A percentile compares a stretch with the other conserved stretches of the same genome.
phyloP scores from a whole-genome alignment of 192 early-diverging fungal species.

The Dissophora ornata region DNA sequence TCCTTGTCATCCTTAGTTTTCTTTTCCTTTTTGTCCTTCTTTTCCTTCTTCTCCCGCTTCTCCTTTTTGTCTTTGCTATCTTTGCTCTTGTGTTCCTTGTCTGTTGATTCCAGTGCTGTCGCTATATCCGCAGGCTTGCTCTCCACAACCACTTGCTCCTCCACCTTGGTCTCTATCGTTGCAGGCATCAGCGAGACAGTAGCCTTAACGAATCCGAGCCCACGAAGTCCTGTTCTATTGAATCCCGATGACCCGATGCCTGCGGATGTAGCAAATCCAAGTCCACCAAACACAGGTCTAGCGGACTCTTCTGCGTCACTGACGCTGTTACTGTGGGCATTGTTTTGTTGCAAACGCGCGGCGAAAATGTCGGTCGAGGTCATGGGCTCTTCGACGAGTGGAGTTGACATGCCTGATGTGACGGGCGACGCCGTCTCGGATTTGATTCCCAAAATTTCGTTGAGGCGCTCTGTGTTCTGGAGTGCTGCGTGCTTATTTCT shows the following conservation, averaged over 20 bases:
- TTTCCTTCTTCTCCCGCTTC: conserved; percentile 22
- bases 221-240: conserved; percentile 36
- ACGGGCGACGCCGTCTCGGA: conserved; percentile 44
- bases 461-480: conserved; percentile 57
- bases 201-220: conserved; percentile 50
- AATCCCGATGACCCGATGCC: conserved; percentile 44
- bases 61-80: conserved; percentile 27
- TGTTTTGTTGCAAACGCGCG: conserved; percentile 42
- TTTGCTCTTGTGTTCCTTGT: conserved; percentile 26
- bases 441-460: conserved; percentile 68
- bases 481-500: conserved; percentile 61
- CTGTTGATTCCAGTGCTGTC: conserved; percentile 1
- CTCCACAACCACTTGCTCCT: conserved; percentile 23
- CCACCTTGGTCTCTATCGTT: conserved; percentile 47
- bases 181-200: conserved; percentile 50
- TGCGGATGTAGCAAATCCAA: conserved; percentile 37
- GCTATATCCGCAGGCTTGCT: not conserved
- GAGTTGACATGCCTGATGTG: conserved; percentile 50
- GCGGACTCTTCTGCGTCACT: conserved; percentile 24
- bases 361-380: conserved; percentile 48
- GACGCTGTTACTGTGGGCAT: not conserved
- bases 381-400: conserved; percentile 35
- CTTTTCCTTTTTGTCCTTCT: conserved; percentile 25
- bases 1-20: conserved; percentile 5
- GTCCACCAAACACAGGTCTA: conserved; percentile 41